Percentiles rank a stretch among this genome's conserved stretches.
Evolutionary conservation across 163 green algal genomes (phyloP).

Genomic region (Chlorella variabilis): DNA sequence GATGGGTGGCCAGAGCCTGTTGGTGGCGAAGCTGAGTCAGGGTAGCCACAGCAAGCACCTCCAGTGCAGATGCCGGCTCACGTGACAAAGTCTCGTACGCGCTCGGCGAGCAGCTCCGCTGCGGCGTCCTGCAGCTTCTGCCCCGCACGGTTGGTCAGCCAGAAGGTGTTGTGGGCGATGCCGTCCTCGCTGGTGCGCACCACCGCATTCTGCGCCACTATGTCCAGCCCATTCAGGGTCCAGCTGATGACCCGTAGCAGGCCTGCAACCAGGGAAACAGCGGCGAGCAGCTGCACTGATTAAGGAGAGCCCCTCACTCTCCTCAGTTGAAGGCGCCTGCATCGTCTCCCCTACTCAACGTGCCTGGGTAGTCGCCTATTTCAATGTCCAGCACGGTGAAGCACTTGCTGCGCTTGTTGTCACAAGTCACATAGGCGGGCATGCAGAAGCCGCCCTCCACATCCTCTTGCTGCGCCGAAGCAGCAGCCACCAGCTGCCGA

Average conservation of each 20-base stretch:
- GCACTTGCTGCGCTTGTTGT: slow-evolving; percentile 55
- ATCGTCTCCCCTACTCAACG: no score
- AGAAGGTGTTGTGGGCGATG: slow-evolving; percentile 63
- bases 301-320: no score
- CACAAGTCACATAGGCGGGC: slow-evolving; percentile 28
- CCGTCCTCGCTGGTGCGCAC: slow-evolving; percentile 52
- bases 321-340: no score
- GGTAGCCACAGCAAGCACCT: no score
- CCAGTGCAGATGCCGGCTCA: not conserved
- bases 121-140: slow-evolving; percentile 55
- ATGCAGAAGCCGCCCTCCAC: slow-evolving; percentile 20
- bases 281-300: no score
- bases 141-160: slow-evolving; percentile 50
- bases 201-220: slow-evolving; percentile 60
- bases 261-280: slow-evolving; percentile 6
- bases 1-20: no score
- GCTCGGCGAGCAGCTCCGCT: slow-evolving; percentile 57
- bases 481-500: not conserved
- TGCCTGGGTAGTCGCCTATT: slow-evolving; percentile 51
- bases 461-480: not conserved
- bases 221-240: slow-evolving; percentile 55
- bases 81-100: slow-evolving; percentile 60
- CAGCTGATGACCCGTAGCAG: slow-evolving; percentile 51
- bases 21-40: no score
- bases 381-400: slow-evolving; percentile 63